Conservation (phyloP, 345 rosid genomes). For the Reutealis trisperma region DNA sequence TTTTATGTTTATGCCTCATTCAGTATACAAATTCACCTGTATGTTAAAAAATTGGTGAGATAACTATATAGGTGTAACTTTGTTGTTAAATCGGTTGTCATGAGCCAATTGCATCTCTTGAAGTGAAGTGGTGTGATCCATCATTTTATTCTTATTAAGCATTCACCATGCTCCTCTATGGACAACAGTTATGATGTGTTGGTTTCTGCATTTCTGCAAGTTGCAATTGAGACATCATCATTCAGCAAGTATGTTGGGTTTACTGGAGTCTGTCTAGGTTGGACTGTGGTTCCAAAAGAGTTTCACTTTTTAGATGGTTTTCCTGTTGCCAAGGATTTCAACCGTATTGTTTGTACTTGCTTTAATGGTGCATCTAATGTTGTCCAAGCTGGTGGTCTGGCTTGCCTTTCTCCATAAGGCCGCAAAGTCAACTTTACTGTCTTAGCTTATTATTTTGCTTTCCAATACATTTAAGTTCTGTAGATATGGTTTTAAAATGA, state of each 20-base stretch:
- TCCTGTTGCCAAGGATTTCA: constrained; percentile 90
- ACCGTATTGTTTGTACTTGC: constrained; percentile 77
- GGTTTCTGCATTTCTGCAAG: constrained; percentile 43
- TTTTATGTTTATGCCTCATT: background rate
- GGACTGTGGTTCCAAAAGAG: constrained; percentile 91
- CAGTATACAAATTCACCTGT: background rate
- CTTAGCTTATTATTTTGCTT: background rate
- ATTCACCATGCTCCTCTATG: too few species aligned
- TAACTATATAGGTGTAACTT: background rate
- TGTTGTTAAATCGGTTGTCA: background rate
- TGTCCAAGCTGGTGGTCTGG: constrained; percentile 91
- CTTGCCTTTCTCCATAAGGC: constrained; percentile 91
- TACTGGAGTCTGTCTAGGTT: constrained; percentile 93
- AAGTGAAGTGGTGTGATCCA: too few species aligned
- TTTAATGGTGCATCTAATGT: constrained; percentile 94
- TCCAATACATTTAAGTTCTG: background rate
- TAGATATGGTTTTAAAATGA: background rate
- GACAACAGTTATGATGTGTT: background rate
- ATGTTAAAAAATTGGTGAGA: background rate
- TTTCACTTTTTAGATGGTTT: constrained; percentile 83
- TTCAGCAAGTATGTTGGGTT: constrained; percentile 97
- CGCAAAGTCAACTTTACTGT: constrained; percentile 48
- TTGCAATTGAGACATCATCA: constrained; percentile 87
- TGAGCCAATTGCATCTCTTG: background rate
- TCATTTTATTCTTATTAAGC: too few species aligned